A percentile compares a stretch with the other conserved stretches of the same genome.
These are phyloP conservation scores for Akanthomyces dipterigenus DNA, from an alignment of 2,329 filamentous ascomycete genomes.

Conservation along the genomic window DNA sequence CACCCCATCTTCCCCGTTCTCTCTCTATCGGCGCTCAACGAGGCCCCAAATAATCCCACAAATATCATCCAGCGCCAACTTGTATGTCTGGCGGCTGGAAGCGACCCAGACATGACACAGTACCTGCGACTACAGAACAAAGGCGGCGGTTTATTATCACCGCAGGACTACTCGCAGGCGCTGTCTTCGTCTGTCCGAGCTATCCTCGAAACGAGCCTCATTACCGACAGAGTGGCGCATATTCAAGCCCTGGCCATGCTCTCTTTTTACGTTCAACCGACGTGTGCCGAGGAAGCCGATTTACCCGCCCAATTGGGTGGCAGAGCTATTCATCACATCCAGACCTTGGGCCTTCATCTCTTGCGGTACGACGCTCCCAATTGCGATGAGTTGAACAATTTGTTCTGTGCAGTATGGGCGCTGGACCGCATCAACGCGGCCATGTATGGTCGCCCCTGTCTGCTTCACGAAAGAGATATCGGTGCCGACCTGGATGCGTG, in stretches of 20 bases:
- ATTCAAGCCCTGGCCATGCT: constrained; percentile 48
- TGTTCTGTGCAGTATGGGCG: constrained; percentile 56
- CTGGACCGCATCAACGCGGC: constrained; percentile 54
- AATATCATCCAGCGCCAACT: constrained; percentile 45
- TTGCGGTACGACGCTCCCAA: constrained; percentile 32
- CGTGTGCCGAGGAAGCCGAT: constrained; percentile 46
- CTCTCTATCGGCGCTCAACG: constrained; percentile 28
- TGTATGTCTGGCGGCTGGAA: constrained; percentile 47
- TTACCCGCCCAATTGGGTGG: constrained; percentile 46
- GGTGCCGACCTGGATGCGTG: constrained; percentile 46
- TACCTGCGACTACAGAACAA: constrained; percentile 39
- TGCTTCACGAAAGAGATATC: constrained; percentile 56
- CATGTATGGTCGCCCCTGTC: constrained; percentile 51
- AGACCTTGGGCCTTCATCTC: constrained; percentile 50
- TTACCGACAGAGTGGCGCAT: constrained; percentile 47
- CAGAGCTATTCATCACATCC: constrained; percentile 49
- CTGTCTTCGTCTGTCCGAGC: constrained; percentile 43
- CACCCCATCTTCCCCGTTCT: constrained; percentile 50
- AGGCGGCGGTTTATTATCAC: constrained; percentile 32
- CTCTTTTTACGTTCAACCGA: constrained; percentile 53
- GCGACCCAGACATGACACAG: constrained; percentile 37
- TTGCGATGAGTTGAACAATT: constrained; percentile 36
- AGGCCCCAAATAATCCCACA: constrained; percentile 25
- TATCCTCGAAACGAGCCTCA: constrained; percentile 46
- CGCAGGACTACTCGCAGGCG: constrained; percentile 41